Base-by-base conservation (phyloP, 768 basidiomycete genomes). In the Tylopilus subfusipes region DNA sequence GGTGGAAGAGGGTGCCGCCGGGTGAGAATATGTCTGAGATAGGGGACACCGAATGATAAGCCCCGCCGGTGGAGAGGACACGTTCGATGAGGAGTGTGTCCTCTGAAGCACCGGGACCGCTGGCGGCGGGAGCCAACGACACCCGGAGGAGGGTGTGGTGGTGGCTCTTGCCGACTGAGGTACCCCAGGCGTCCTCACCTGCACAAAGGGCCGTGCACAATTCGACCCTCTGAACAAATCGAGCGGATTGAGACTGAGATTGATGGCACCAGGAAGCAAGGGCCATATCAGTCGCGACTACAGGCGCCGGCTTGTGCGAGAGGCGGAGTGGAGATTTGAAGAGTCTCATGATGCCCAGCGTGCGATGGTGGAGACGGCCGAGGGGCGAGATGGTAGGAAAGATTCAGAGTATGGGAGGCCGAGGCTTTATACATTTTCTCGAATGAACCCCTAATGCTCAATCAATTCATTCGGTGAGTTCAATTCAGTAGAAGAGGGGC, bases 61-160 rank as follows among this genome's bases (percentile, higher is more conserved):
- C 38, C 14, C 55, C 59, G 10, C 11, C 39, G 0, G 52, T 42
- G 4, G 63, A 61, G 18, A 64, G 54, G 8, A 64, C 52, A 2
- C 63, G 55, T 42, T 64, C 59, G 7, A 64, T 31, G 5, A 64
- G 48, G 1, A 64, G 14, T 0, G 42, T 43, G 2, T 58, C 53
- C 10, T 46, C 48, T 0, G 31, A 33, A 0, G 13, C 2, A 5
- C 36, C 11, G 6, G 34, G 10, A 13, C 6, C 38, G 2, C 11
- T 30, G 7, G 3, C 0, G 2, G 12, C 13, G n/a, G 59, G 39
- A 2, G 1, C 39, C 24, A 61, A 3, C 9, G 8, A 40, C 7
- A 53, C 48, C 4, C 53, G 56, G 11, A 64, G n/a, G 1, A 64
- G 25, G 1, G 58, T 52, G 8, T 64, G 54, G 10, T 30, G 38